Evolutionary conservation across 805 yeast species (phyloP).

Genomic region (Wickerhamomyces chaumierensis): DNA sequence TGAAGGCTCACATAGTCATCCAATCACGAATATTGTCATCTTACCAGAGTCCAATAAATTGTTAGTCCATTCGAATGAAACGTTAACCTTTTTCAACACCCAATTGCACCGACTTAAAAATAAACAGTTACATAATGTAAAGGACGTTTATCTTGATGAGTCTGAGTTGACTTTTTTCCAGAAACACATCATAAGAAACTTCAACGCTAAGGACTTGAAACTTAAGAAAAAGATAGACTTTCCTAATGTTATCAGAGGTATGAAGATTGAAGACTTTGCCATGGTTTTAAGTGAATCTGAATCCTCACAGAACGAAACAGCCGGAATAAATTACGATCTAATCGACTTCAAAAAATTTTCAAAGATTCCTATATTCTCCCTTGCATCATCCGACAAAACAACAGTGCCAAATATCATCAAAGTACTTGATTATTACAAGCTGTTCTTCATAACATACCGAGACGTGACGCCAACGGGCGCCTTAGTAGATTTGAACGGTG

Average conservation of each 20-base stretch:
- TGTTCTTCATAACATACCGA: not conserved
- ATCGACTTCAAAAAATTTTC: not conserved
- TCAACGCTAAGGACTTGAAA: not conserved
- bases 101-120: not conserved
- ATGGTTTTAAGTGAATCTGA: not conserved
- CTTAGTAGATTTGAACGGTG: not conserved
- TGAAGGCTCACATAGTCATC: not conserved
- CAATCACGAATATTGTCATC: not conserved
- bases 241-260: not conserved
- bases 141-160: not conserved
- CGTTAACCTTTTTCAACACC: not conserved
- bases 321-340: not conserved
- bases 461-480: not conserved
- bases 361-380: not conserved
- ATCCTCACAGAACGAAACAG: not conserved
- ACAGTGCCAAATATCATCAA: no score
- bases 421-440: not conserved
- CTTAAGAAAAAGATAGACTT: not conserved
- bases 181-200: not conserved
- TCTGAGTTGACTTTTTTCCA: not conserved
- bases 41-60: not conserved
- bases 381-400: no score
- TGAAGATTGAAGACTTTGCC: not conserved
- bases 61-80: not conserved
- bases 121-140: not conserved